Evolutionary conservation across 768 basidiomycete species (phyloP).

Genomic region (Tricholoma sp.): DNA sequence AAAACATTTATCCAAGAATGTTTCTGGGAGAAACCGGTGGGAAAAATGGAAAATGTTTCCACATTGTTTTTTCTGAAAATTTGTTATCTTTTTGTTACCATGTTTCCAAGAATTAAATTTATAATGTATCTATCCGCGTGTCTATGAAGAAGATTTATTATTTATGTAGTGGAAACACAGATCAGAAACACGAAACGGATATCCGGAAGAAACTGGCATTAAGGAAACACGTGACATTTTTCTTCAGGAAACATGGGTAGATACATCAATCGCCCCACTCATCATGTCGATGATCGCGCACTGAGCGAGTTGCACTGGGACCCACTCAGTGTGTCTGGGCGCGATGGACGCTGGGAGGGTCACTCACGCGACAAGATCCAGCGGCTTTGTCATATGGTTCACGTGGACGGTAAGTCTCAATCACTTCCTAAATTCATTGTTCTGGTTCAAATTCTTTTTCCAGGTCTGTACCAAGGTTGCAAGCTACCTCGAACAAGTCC

Average conservation of each 20-base stretch:
- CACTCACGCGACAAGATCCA: too few species aligned
- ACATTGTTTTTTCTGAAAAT: not conserved
- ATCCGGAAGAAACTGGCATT: too few species aligned
- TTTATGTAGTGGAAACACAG: not conserved
- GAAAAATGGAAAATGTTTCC: too few species aligned
- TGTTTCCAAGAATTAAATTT: not conserved
- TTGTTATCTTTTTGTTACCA: not conserved
- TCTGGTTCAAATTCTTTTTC: too few species aligned
- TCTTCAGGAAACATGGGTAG: not conserved
- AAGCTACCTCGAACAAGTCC: too few species aligned
- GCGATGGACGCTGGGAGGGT: not conserved
- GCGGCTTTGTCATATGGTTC: too few species aligned
- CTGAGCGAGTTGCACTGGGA: not conserved
- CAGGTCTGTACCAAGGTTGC: too few species aligned
- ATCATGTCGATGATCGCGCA: not conserved
- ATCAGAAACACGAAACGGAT: too few species aligned
- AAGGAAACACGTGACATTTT: not conserved
- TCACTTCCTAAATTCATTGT: too few species aligned
- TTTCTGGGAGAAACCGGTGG: too few species aligned
- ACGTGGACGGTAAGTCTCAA: too few species aligned
- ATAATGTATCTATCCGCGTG: not conserved
- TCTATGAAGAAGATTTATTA: not conserved
- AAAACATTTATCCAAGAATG: not conserved
- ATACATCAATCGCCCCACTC: not conserved
- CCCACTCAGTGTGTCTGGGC: not conserved